Conservation (phyloP, 768 basidiomycete genomes). For the Tulasnella sp. region DNA sequence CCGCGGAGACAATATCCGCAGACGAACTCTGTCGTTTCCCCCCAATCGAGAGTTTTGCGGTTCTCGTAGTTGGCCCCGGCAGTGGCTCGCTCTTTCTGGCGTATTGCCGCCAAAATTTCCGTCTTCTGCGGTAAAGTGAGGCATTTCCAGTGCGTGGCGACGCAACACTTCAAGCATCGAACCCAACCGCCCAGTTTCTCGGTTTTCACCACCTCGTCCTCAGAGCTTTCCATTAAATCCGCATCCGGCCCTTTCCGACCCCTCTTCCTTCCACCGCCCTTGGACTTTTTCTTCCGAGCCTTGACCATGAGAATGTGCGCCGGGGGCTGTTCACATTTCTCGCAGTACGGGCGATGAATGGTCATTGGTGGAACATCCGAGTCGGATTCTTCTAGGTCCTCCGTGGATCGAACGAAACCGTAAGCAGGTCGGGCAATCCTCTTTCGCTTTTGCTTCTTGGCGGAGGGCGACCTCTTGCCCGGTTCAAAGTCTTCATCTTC, state of each 20-base stretch:
- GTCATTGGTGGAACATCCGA: constrained; percentile 46
- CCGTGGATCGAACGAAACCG: constrained; percentile 47
- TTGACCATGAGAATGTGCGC: constrained; percentile 51
- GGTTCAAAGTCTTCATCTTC: not conserved
- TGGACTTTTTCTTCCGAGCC: constrained; percentile 41
- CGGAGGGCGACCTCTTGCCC: not conserved
- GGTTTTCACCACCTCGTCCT: constrained; percentile 53
- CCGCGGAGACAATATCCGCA: constrained; percentile 74
- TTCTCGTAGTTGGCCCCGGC: constrained; percentile 39
- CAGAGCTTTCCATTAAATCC: constrained; percentile 55
- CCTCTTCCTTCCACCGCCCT: constrained; percentile 38
- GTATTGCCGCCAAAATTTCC: constrained; percentile 66
- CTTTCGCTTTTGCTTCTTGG: not conserved
- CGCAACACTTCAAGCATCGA: constrained; percentile 74
- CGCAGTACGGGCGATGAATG: constrained; percentile 62
- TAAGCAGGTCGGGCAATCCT: constrained; percentile 35
- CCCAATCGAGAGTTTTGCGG: constrained; percentile 46
- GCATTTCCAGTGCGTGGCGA: constrained; percentile 74
- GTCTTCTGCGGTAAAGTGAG: constrained; percentile 61
- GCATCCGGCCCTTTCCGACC: constrained; percentile 44
- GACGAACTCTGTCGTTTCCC: constrained; percentile 73
- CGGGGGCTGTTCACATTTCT: constrained; percentile 63
- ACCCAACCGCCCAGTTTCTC: constrained; percentile 72
- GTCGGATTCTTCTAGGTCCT: constrained; percentile 47
- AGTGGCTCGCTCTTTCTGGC: constrained; percentile 36